Conservation (phyloP, 2,329 filamentous ascomycete species). For the Knufia fluminis region DNA sequence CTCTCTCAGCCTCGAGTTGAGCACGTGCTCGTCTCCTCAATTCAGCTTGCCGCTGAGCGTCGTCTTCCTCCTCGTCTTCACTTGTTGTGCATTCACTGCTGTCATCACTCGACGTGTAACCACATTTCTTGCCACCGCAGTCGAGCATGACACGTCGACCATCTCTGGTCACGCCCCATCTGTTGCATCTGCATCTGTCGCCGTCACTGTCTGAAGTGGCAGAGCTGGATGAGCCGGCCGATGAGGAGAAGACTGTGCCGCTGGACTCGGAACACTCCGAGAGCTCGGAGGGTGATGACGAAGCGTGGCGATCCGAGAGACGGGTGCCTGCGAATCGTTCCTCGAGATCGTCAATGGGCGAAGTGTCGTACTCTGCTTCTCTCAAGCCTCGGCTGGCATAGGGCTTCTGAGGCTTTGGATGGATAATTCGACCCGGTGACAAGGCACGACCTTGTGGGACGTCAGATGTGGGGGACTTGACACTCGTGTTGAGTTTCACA, state of each 20-base stretch:
- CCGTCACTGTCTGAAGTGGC: conserved; percentile 54
- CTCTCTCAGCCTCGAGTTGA: conserved; percentile 12
- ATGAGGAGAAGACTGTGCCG: conserved; percentile 39
- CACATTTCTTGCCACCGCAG: conserved; percentile 82
- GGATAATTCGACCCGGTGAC: conserved; percentile 79
- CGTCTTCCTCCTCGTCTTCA: conserved; percentile 16
- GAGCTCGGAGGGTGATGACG: conserved; percentile 69
- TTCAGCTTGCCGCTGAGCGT: conserved; percentile 1
- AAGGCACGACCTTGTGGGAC: conserved; percentile 83
- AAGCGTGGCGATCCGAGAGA: conserved; percentile 54
- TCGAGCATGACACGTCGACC: conserved; percentile 92
- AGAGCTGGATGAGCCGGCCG: conserved; percentile 48
- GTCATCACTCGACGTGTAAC: conserved; percentile 44
- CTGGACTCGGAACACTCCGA: conserved; percentile 41
- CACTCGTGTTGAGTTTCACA: conserved; percentile 26
- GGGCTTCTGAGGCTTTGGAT: conserved; percentile 80
- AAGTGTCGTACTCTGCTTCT: conserved; percentile 62
- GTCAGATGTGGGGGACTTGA: conserved; percentile 40
- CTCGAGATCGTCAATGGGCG: conserved; percentile 66
- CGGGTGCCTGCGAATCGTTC: conserved; percentile 64
- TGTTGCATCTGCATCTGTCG: conserved; percentile 71
- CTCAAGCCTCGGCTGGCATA: conserved; percentile 82
- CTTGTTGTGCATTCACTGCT: conserved; percentile 19
- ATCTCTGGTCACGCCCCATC: conserved; percentile 90
- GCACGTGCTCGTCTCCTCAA: conserved; percentile 11